Percentiles rank a stretch among this genome's conserved stretches.
These are phyloP conservation scores for Nitzschia sp. DNA, from an alignment of 108 stramenopile genomes.

Conservation along the genomic window DNA sequence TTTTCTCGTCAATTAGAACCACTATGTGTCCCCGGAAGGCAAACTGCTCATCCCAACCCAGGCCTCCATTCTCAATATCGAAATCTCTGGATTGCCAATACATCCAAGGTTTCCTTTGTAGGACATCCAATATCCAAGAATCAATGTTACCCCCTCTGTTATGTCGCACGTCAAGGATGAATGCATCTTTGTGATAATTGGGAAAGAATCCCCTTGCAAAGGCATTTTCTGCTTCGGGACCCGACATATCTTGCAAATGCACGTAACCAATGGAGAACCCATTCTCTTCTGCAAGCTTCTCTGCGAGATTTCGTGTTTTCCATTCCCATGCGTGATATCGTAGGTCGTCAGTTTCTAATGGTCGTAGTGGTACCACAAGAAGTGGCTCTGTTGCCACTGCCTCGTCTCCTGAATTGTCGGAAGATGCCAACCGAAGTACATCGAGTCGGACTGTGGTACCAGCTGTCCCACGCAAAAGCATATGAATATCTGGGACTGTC, in stretches of 20 bases:
- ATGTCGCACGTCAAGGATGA: slow-evolving; percentile 72
- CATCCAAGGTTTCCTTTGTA: slow-evolving; percentile 76
- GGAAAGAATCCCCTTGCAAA: slow-evolving; percentile 72
- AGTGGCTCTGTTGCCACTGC: slow-evolving; percentile 37
- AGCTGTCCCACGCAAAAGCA: slow-evolving; percentile 56
- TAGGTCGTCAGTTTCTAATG: slow-evolving; percentile 38
- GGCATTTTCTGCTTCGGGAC: slow-evolving; percentile 54
- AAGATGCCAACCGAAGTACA: slow-evolving; percentile 51
- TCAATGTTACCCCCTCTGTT: slow-evolving; percentile 79
- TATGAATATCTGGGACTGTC: slow-evolving; percentile 61
- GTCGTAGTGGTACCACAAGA: slow-evolving; percentile 52
- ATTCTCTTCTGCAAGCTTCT: slow-evolving; percentile 43
- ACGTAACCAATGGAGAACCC: slow-evolving; percentile 72
- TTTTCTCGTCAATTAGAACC: slow-evolving; percentile 71
- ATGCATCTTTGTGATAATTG: slow-evolving; percentile 69
- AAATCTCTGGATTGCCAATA: slow-evolving; percentile 59
- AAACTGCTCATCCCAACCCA: slow-evolving; percentile 72
- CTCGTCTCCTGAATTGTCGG: slow-evolving; percentile 13
- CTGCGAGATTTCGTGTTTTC: slow-evolving; percentile 55
- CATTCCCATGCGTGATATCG: slow-evolving; percentile 73
- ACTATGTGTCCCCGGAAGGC: slow-evolving; percentile 75
- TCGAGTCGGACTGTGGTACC: slow-evolving; percentile 60
- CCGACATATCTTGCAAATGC: slow-evolving; percentile 62
- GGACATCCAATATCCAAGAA: slow-evolving; percentile 62
- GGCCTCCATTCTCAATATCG: slow-evolving; percentile 50